Conservation (phyloP, 148 eudicot genomes). For the Cornus kousa region DNA sequence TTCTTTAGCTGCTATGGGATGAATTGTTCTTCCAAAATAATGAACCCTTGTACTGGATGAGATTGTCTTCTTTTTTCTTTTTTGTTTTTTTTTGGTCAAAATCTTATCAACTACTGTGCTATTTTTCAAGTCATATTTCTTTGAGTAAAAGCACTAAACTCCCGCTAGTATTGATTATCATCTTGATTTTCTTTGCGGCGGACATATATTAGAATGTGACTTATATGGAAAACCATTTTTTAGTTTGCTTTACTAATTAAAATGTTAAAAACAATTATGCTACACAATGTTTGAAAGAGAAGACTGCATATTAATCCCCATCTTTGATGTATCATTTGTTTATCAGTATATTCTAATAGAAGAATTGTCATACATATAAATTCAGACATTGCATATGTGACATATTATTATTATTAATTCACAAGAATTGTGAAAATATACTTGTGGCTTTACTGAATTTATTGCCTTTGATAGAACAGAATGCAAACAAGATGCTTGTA, state of each 20-base stretch:
- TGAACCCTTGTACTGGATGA: background rate
- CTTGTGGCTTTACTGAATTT: no score
- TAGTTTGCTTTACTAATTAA: background rate
- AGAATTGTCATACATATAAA: background rate
- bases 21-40: background rate
- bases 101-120: background rate
- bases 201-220: background rate
- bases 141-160: background rate
- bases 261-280: background rate
- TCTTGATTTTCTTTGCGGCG: background rate
- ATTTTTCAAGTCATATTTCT: background rate
- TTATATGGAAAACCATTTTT: background rate
- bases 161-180: background rate
- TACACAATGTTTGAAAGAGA: background rate
- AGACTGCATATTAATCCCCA: background rate
- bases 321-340: background rate
- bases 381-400: background rate
- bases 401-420: background rate
- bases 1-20: background rate
- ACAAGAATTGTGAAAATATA: no score
- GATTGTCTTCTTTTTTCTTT: background rate
- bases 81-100: background rate
- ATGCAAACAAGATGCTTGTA: background rate
- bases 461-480: no score
- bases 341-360: background rate